Evolutionary conservation across 257 asterid species (phyloP).

Genomic region (Gentiana macrophylla): DNA sequence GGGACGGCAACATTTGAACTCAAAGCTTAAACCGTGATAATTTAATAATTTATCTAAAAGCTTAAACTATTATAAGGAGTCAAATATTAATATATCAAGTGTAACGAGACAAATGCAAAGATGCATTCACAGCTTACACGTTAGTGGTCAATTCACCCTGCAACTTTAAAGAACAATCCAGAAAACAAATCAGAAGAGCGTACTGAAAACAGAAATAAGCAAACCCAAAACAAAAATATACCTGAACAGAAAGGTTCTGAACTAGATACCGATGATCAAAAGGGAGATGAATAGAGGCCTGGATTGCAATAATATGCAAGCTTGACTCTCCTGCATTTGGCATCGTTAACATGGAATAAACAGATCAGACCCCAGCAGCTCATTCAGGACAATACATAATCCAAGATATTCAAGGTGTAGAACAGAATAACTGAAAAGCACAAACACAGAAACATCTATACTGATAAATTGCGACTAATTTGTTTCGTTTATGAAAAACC

Average conservation of each 20-base stretch:
- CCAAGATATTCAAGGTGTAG: background rate
- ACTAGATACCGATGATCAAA: conserved; percentile 61
- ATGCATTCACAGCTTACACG: no score
- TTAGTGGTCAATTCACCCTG: background rate
- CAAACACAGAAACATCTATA: background rate
- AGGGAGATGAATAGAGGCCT: conserved; percentile 86
- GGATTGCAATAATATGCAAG: conserved; percentile 64
- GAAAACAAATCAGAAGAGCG: background rate
- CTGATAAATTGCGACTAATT: background rate
- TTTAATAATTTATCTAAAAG: no score
- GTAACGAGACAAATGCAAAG: no score
- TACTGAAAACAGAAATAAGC: background rate
- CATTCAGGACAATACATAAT: background rate
- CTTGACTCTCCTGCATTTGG: conserved; percentile 52
- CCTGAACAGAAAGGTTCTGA: conserved; percentile 92
- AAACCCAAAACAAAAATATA: conserved; percentile 13
- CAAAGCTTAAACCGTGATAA: no score
- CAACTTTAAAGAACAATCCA: background rate
- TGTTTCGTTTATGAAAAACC: no score
- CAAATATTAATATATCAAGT: no score
- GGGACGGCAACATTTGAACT: no score
- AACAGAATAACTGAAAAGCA: no score
- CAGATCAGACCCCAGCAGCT: background rate
- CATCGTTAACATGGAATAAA: conserved; percentile 4
- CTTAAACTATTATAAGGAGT: no score